Evolutionary conservation across 2,329 filamentous ascomycete genomes (phyloP), one percentile per base, ranked within the genome.

Genomic region (Pseudocercospora eumusae): DNA sequence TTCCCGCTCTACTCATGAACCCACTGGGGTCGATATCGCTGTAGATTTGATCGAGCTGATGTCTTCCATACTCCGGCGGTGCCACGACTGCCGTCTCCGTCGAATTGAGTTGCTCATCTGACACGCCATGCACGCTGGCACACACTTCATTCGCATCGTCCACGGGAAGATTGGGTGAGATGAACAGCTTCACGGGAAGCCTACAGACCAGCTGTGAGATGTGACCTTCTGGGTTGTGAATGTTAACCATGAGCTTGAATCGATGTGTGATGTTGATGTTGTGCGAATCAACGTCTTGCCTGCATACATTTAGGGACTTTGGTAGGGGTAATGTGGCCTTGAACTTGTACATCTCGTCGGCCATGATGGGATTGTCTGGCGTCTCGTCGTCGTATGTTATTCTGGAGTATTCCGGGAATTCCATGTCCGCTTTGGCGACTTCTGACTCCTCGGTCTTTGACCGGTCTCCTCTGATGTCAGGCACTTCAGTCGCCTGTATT

Each of bases 211-310:
- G 85, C 83, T 98, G 93, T 60, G 93, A 97, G 59, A 93, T 84
- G 73, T 98, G 95, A 0, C 93, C 93, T 74, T 99, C 95, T 0
- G 95, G 93, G 70, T 99, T 98, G 76, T 92, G 89, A 42, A 99
- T 84, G 52, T 93, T 91, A 63, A 98, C 88, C 55, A 91, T 92
- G 72, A 98, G 84, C 79, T 93, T 93, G 68, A 98, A 84, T 78
- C 96, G 96, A 77, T 99, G 95, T 60, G 91, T 85, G 57, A 98
- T 85, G 76, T 95, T 96, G 79, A 99, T 96, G 56, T 91, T 91
- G 70, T 91, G 88, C 21, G 89, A 88, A 70, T 96, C 92, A 50
- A 95, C 88, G 71, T 96, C 93, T 76, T 99, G 95, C 56, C 96
- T 81, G 78, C 93, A 97, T 68, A 86, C 85, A 68, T 88, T 88